Evolutionary conservation across 192 early-diverging fungal genomes (phyloP).

Genomic region (Backusella mclennaniae): DNA sequence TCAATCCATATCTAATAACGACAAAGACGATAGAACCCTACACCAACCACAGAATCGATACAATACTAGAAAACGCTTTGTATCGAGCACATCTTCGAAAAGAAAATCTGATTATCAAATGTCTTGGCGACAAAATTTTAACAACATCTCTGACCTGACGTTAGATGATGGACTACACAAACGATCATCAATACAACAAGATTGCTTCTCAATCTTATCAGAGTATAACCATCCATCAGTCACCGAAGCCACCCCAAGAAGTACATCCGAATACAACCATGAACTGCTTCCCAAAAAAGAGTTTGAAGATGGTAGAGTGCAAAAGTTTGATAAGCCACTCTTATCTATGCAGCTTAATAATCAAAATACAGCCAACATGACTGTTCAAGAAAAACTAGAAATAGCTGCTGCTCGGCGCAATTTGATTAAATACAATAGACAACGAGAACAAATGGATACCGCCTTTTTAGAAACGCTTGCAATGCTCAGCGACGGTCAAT

Average conservation of each 20-base stretch:
- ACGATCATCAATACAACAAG: background rate
- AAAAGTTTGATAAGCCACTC: background rate
- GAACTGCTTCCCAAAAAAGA: background rate
- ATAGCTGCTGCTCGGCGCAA: slow-evolving; percentile 7
- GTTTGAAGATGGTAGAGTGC: background rate
- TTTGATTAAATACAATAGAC: background rate
- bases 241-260: background rate
- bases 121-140: background rate
- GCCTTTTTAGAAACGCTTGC: background rate
- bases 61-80: background rate
- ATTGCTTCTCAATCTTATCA: background rate
- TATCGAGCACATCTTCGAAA: background rate
- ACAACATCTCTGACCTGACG: background rate
- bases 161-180: background rate
- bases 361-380: background rate
- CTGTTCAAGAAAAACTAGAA: slow-evolving; percentile 9
- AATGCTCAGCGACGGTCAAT: background rate
- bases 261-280: background rate
- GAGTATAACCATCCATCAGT: background rate
- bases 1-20: background rate
- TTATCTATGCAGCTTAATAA: background rate
- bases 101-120: background rate
- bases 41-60: background rate
- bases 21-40: background rate
- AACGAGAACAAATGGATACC: slow-evolving; percentile 9